These are phyloP conservation scores for Populus hybrid DNA, from an alignment of 441 rosid genomes.

Conservation along the genomic window DNA sequence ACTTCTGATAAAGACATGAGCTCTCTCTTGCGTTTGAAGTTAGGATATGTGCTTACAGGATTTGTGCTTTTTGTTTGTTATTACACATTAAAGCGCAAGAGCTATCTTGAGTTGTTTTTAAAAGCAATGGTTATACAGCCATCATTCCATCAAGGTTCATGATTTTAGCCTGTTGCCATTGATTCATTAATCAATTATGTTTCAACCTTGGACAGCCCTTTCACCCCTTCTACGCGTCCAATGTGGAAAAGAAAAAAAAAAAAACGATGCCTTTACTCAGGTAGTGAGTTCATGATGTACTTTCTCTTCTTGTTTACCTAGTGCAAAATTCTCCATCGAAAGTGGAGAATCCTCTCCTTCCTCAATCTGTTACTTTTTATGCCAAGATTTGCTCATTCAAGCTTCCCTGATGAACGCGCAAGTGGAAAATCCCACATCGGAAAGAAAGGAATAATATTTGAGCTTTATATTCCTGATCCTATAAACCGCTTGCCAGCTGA, in stretches of 20 bases:
- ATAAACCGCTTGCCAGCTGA: rapidly evolving
- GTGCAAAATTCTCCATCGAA: background rate
- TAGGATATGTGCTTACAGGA: background rate
- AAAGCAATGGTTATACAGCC: background rate
- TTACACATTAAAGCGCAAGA: background rate
- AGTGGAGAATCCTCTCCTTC: background rate
- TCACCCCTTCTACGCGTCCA: no score
- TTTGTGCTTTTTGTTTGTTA: no score
- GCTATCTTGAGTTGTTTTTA: background rate
- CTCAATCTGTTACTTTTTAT: background rate
- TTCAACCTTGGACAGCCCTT: no score
- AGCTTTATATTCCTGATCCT: background rate
- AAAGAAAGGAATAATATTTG: background rate
- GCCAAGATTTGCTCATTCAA: background rate
- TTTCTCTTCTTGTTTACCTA: background rate
- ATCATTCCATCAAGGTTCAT: background rate
- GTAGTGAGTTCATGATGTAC: background rate
- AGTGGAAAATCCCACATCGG: background rate
- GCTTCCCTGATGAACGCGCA: no score
- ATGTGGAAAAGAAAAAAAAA: no score
- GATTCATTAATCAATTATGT: no score
- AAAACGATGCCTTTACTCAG: no score
- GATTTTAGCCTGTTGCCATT: no score
- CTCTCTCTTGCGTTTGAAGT: background rate
- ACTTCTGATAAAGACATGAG: background rate